Conservation (phyloP, 2,329 filamentous ascomycete genomes). For the Fusarium pininemorale region DNA sequence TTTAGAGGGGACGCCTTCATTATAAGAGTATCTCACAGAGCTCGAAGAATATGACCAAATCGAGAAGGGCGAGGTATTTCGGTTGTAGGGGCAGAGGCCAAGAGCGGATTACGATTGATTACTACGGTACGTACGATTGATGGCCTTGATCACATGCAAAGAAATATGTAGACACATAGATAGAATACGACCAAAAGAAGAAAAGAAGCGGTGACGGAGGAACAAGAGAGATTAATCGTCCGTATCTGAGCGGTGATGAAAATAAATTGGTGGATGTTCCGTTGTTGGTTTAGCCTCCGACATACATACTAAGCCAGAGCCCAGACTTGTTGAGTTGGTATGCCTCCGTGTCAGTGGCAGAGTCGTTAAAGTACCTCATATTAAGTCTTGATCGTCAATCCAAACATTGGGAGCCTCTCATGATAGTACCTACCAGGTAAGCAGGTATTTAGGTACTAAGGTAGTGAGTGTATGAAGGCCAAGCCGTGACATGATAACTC, state of each 20-base stretch:
- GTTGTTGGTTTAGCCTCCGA: conserved; percentile 10
- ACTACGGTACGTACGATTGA: neutral
- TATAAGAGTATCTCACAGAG: neutral
- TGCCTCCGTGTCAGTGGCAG: neutral
- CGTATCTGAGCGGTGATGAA: conserved; percentile 22
- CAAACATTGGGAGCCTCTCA: neutral
- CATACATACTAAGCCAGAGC: conserved; percentile 1
- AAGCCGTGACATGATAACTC: conserved; percentile 3
- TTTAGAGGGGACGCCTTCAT: neutral
- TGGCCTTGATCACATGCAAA: conserved; percentile 22
- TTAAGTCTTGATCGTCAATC: neutral
- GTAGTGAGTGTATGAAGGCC: neutral
- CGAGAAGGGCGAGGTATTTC: neutral
- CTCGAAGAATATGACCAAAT: neutral
- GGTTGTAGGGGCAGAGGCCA: neutral
- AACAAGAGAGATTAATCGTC: neutral
- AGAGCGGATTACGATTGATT: neutral
- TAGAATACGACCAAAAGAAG: conserved; percentile 8
- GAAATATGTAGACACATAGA: neutral
- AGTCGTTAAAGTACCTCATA: neutral
- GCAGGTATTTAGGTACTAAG: neutral
- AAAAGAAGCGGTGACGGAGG: conserved; percentile 29
- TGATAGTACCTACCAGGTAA: neutral
- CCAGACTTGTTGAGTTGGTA: neutral
- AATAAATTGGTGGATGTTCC: neutral